These are phyloP conservation scores for Candida cerambycidarum DNA, from an alignment of 805 yeast species.

Conservation along the genomic window DNA sequence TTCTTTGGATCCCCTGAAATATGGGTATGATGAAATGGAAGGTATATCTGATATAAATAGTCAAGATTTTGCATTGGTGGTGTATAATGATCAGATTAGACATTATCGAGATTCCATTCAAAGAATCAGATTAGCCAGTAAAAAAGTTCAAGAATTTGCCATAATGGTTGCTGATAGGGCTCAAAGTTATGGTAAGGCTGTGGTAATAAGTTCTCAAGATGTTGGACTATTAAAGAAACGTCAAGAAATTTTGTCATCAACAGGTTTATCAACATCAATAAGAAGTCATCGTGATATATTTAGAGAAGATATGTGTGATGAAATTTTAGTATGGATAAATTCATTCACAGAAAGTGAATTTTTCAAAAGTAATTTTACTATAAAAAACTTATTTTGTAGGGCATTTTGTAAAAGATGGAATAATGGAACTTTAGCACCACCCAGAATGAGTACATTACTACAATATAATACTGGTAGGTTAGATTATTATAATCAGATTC, in stretches of 20 bases:
- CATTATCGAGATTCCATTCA: conserved; percentile 74
- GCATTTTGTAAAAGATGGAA: conserved; percentile 65
- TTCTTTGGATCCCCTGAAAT: conserved; percentile 40
- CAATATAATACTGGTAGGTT: conserved; percentile 31
- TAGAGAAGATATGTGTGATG: conserved; percentile 79
- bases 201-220: conserved; percentile 58
- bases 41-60: conserved; percentile 33
- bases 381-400: conserved; percentile 52
- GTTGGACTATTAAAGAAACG: conserved; percentile 50
- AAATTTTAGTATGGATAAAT: conserved; percentile 63
- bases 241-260: conserved; percentile 55
- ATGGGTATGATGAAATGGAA: conserved; percentile 38
- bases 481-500: conserved; percentile 36
- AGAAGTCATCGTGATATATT: conserved; percentile 67
- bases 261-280: conserved; percentile 67
- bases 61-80: conserved; percentile 51
- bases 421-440: conserved; percentile 42
- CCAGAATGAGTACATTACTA: conserved; percentile 10
- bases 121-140: conserved; percentile 61
- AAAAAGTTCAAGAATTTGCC: conserved; percentile 63
- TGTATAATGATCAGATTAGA: conserved; percentile 79
- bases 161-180: conserved; percentile 67
- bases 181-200: conserved; percentile 66
- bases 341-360: conserved; percentile 57
- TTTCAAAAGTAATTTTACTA: conserved; percentile 45